Evolutionary conservation across 257 asterid genomes (phyloP).

Genomic region (Linderniella brevidens): DNA sequence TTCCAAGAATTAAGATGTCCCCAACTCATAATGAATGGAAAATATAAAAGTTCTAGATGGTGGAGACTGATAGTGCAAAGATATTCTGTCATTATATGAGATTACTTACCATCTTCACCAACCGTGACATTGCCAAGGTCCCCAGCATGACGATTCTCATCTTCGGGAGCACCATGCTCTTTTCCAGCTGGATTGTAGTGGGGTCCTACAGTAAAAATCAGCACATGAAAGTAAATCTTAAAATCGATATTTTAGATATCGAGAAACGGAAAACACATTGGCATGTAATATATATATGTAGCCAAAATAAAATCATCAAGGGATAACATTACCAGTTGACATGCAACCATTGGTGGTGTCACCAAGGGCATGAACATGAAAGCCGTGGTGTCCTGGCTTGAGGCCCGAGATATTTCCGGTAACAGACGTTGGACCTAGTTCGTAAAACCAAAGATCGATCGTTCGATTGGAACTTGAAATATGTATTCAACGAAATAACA

Average conservation of each 20-base stretch:
- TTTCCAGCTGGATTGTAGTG: constrained; percentile 80
- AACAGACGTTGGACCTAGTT: constrained; percentile 64
- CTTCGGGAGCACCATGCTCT: constrained; percentile 87
- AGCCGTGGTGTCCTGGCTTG: constrained; percentile 85
- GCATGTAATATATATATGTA: background rate
- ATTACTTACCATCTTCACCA: constrained; percentile 55
- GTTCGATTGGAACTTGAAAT: no score
- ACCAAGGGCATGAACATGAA: constrained; percentile 96
- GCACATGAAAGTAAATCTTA: constrained; percentile 1
- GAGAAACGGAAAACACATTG: background rate
- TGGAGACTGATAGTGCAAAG: background rate
- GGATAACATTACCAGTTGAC: constrained; percentile 61
- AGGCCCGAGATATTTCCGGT: constrained; percentile 69
- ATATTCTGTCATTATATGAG: background rate
- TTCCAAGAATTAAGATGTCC: no score
- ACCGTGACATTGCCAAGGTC: constrained; percentile 89
- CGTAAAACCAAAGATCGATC: constrained; percentile 5
- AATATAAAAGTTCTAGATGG: background rate
- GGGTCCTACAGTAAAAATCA: constrained; percentile 39
- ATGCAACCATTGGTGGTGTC: constrained; percentile 99
- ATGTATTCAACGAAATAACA: background rate
- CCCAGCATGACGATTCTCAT: constrained; percentile 90
- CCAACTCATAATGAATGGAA: background rate
- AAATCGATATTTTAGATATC: background rate
- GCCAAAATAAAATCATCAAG: constrained; percentile 2